Evolutionary conservation across 768 basidiomycete genomes (phyloP).

Genomic region (Lyophyllum atratum): DNA sequence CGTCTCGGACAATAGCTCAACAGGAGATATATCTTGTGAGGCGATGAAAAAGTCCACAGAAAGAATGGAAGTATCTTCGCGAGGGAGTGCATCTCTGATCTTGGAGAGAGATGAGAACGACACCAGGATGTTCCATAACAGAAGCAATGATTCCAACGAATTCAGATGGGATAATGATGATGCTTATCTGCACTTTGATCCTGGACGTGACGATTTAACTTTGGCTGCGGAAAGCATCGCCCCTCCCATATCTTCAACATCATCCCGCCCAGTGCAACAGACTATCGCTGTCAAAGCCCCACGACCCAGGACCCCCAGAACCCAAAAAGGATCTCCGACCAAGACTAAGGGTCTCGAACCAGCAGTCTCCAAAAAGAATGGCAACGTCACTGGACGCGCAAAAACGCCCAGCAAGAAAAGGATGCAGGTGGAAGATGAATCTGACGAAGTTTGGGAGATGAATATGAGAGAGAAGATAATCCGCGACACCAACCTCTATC

Average conservation of each 20-base stretch:
- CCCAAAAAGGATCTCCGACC: not conserved
- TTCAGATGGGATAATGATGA: constrained; percentile 22
- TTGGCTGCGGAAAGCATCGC: not conserved
- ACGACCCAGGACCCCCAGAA: not conserved
- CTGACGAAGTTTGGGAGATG: constrained; percentile 43
- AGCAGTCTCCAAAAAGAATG: not conserved
- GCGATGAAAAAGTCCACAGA: constrained; percentile 6
- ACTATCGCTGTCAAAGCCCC: not conserved
- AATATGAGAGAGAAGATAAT: constrained; percentile 44
- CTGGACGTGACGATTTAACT: constrained; percentile 9
- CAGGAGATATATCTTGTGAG: constrained; percentile 23
- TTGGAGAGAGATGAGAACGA: not conserved
- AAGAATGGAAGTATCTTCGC: constrained; percentile 5
- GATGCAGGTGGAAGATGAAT: constrained; percentile 19
- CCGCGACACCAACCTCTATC: constrained; percentile 47
- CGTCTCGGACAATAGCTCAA: constrained; percentile 26
- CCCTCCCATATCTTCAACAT: not conserved
- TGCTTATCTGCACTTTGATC: constrained; percentile 37
- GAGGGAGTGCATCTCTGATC: not conserved
- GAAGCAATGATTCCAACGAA: constrained; percentile 4
- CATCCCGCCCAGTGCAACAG: not conserved
- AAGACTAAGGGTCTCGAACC: not conserved
- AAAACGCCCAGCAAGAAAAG: constrained; percentile 18
- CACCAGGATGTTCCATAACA: not conserved
- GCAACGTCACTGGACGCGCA: constrained; percentile 1